Base-by-base conservation (phyloP, 768 basidiomycete genomes). In the Lactifluus subvellereus region DNA sequence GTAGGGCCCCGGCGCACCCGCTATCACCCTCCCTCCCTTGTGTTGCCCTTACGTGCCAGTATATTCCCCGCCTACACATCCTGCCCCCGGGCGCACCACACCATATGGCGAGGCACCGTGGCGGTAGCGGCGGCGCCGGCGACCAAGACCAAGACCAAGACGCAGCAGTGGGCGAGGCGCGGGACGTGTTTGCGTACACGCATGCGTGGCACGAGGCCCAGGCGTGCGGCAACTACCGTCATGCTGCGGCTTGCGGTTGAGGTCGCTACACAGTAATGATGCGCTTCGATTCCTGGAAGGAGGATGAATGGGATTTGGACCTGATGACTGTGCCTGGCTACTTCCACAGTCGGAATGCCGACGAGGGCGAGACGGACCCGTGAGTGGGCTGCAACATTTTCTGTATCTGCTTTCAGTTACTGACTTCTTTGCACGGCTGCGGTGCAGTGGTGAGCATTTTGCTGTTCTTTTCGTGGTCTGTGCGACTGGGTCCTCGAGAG, bases 231-330 rank as follows among this genome's bases (percentile, higher is more conserved):
- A 13, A 38, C 49, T 18, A 6, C 33, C 1, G 50, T 47, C 47
- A 20, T 53, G 61, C 8, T 55, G 32, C 54, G 48, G 5, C 38
- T 64, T 4, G 59, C 54, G 18, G 54, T 18, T n/a, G 54, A 63
- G 27, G 59, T 38, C 14, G 53, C 33, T 4, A 3, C 47, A n/a
- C 64, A 27, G 59, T 27, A 67, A 66, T 10, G 48, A 54, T 0
- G 51, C 50, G 55, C 62, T 66, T 27, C 18, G 55, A 58, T 13
- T 50, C 60, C 22, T 63, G 65, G 67, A 66, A 66, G 51, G 58
- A 60, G 45, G 66, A 57, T 1, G 65, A 66, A 40, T 68, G 67
- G 67, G 67, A 68, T 20, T 33, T 68, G 37, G 67, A 68, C 30
- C 16, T 68, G 54, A 52, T 57, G 49, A 62, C 60, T 10, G 57